Conservation (phyloP, 2,329 filamentous ascomycete genomes). For the Apiospora koreana region DNA sequence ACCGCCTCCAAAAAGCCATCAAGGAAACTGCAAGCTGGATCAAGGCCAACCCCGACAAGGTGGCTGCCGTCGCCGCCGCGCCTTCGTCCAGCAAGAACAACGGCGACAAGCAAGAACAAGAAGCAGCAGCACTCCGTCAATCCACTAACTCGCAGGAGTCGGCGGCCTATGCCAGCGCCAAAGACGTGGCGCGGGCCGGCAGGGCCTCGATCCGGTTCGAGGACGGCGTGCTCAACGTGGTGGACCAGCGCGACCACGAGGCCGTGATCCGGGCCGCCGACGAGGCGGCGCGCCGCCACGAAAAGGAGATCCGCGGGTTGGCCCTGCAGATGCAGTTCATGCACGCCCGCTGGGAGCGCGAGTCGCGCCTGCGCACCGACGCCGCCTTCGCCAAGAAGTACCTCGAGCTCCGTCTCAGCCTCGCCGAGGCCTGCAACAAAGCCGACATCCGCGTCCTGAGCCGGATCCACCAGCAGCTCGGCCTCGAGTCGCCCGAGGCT, state of each 20-base stretch:
- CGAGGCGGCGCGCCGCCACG: constrained; percentile 68
- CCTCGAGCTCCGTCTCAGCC: constrained; percentile 75
- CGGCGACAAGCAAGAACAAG: constrained; percentile 17
- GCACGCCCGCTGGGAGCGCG: constrained; percentile 76
- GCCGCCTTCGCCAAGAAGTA: constrained; percentile 86
- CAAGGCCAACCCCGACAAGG: constrained; percentile 10
- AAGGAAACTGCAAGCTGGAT: constrained; percentile 39
- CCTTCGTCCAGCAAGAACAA: constrained; percentile 18
- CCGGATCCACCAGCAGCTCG: constrained; percentile 70
- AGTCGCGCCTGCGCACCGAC: constrained; percentile 77
- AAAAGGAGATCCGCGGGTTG: constrained; percentile 77
- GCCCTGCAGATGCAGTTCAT: constrained; percentile 91
- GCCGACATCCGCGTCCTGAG: constrained; percentile 84
- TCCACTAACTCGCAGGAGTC: constrained; percentile 22
- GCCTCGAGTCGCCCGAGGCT: constrained; percentile 35
- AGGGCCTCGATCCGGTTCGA: constrained; percentile 27
- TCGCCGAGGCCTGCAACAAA: constrained; percentile 91
- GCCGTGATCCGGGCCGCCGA: constrained; percentile 59
- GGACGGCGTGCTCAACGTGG: constrained; percentile 51
- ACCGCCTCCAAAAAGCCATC: constrained; percentile 43
- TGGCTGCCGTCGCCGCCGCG: constrained; percentile 23
- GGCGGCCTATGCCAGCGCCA: constrained; percentile 19
- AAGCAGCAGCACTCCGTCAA: constrained; percentile 18
- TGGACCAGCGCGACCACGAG: constrained; percentile 36
- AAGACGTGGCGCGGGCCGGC: constrained; percentile 31